Percentiles rank a stretch among this genome's conserved stretches.
phyloP scores from a whole-genome alignment of 257 asterid genomes.

The Datura wrightii region DNA sequence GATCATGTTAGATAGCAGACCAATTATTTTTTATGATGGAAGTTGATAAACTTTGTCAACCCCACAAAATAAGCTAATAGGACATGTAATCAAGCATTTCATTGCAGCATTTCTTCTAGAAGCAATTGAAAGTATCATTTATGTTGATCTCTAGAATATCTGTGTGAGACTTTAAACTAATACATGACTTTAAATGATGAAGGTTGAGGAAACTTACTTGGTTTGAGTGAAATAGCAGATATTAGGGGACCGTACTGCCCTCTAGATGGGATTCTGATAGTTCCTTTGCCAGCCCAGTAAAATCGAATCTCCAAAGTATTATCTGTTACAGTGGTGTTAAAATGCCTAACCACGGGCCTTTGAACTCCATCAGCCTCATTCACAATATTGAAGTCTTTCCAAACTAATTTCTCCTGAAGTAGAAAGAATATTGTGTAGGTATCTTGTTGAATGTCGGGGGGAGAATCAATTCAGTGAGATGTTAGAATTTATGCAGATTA shows the following conservation, averaged over 20 bases:
- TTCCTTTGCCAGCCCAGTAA: slow-evolving; percentile 89
- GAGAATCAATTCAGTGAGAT: not conserved
- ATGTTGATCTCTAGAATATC: slow-evolving; percentile 10
- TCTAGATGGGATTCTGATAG: slow-evolving; percentile 69
- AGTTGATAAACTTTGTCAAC: slow-evolving; percentile 6
- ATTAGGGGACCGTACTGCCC: slow-evolving; percentile 86
- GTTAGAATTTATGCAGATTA: not conserved
- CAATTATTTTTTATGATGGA: slow-evolving; percentile 5
- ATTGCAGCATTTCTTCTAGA: not conserved
- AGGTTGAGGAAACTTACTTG: slow-evolving; percentile 54
- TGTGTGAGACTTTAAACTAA: not conserved
- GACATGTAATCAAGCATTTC: not conserved
- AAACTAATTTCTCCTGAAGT: slow-evolving; percentile 63
- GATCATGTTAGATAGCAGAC: not conserved
- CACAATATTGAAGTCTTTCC: slow-evolving; percentile 72
- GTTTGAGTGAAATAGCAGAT: slow-evolving; percentile 82
- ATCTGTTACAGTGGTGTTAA: slow-evolving; percentile 63
- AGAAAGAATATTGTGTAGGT: not conserved
- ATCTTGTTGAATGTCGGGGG: not conserved
- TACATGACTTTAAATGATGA: not conserved
- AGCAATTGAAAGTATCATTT: not conserved
- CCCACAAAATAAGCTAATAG: not conserved
- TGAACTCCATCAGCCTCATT: slow-evolving; percentile 70
- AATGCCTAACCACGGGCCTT: slow-evolving; percentile 54
- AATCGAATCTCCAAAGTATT: slow-evolving; percentile 73